These are phyloP conservation scores for Oehlia diaphana DNA, from an alignment of 192 early-diverging fungal genomes.

Conservation along the genomic window DNA sequence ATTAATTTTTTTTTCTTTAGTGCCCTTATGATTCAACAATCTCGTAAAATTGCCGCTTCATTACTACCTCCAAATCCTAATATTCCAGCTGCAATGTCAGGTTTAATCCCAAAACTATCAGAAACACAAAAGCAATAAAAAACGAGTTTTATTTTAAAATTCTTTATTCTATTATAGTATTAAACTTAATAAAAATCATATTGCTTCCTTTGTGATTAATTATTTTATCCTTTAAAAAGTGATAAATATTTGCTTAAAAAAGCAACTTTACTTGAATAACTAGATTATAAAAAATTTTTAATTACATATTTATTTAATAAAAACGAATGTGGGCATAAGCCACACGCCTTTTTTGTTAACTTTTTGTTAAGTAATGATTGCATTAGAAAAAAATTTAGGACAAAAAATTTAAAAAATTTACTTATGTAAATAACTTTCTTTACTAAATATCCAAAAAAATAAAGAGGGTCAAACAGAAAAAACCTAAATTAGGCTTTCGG, in stretches of 20 bases:
- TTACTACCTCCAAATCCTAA: conserved; percentile 51
- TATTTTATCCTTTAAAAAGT: too few relatives aligned
- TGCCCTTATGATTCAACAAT: conserved; percentile 60
- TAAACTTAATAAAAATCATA: too few relatives aligned
- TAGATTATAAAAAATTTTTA: too few relatives aligned
- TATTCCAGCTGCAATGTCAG: conserved; percentile 32
- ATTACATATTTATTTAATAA: background rate
- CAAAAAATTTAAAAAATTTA: background rate
- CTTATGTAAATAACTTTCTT: background rate
- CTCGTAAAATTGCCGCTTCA: conserved; percentile 52
- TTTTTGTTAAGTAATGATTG: background rate
- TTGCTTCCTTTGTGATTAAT: too few relatives aligned
- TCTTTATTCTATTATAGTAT: too few relatives aligned
- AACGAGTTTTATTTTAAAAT: background rate
- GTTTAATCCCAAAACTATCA: background rate
- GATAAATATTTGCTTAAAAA: too few relatives aligned
- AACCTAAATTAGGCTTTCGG: background rate
- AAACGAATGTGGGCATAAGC: background rate
- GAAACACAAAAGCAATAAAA: background rate
- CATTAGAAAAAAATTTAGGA: background rate
- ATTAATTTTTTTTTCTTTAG: conserved; percentile 26
- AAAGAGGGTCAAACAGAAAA: background rate
- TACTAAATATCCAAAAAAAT: background rate
- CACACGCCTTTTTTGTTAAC: too few relatives aligned
- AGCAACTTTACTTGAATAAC: too few relatives aligned